phyloP scores from a whole-genome alignment of 78 protist species.

The Polysphondylium violaceum region DNA sequence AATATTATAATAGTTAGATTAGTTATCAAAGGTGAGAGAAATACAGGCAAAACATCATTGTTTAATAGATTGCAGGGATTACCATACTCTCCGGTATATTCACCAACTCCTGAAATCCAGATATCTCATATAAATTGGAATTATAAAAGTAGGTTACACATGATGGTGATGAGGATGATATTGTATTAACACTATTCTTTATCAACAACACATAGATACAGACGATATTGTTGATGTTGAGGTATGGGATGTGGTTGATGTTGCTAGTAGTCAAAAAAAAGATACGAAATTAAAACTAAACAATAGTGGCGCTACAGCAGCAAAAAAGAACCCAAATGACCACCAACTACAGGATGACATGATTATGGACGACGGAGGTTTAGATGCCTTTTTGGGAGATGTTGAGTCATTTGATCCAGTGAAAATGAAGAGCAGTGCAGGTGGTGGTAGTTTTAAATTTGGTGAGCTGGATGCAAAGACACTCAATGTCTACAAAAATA shows the following conservation, averaged over 20 bases:
- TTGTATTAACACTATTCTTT: background rate
- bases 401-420: background rate
- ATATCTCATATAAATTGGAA: constrained; percentile 79
- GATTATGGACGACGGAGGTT: background rate
- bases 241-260: constrained; percentile 82
- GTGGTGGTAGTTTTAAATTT: constrained; percentile 57
- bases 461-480: constrained; percentile 59
- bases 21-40: constrained; percentile 80
- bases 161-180: background rate
- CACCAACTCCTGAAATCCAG: constrained; percentile 76
- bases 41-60: constrained; percentile 75
- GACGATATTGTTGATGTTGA: constrained; percentile 80
- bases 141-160: constrained; percentile 48
- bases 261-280: constrained; percentile 8
- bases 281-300: background rate
- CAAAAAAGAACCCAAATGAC: background rate
- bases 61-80: constrained; percentile 63
- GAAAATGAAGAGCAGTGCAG: background rate
- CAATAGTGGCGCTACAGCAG: background rate
- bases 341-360: background rate
- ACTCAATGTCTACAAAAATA: constrained; percentile 57
- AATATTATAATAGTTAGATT: constrained; percentile 38
- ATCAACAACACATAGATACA: constrained; percentile 23
- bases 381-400: background rate
- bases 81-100: constrained; percentile 30